Evolutionary conservation across 1,284 basidiomycete genomes (phyloP).

Genomic region (Cryptococcus deneoformans): DNA sequence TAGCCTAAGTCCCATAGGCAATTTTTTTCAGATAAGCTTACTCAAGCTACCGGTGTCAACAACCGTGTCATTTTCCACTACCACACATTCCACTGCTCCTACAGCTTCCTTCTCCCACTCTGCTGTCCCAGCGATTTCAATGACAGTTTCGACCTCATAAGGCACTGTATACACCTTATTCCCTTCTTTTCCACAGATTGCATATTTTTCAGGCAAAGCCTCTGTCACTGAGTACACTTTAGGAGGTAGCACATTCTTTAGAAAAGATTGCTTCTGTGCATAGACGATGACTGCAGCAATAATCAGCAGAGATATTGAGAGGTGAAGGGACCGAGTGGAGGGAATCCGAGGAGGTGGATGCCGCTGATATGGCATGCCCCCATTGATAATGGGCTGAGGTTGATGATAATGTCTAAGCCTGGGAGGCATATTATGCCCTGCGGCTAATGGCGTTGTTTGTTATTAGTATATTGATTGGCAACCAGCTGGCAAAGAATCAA

Average conservation of each 20-base stretch:
- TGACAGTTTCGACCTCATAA: slow-evolving; percentile 57
- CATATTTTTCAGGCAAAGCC: slow-evolving; percentile 15
- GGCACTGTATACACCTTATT: slow-evolving; percentile 36
- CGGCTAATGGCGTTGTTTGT: too few species aligned
- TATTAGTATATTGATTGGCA: too few species aligned
- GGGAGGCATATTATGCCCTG: background rate
- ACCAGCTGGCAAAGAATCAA: too few species aligned
- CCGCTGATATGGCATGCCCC: slow-evolving; percentile 9
- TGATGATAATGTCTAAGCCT: background rate
- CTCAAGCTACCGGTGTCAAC: slow-evolving; percentile 59
- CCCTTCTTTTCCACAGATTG: slow-evolving; percentile 18
- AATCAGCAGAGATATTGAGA: slow-evolving; percentile 33
- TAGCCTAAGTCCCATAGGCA: background rate
- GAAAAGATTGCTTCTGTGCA: slow-evolving; percentile 15
- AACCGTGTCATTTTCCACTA: slow-evolving; percentile 60
- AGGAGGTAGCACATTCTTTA: background rate
- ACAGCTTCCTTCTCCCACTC: slow-evolving; percentile 63
- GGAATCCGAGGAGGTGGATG: slow-evolving; percentile 10
- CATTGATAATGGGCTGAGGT: background rate
- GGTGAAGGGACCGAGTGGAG: slow-evolving; percentile 30
- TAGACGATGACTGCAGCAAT: slow-evolving; percentile 34
- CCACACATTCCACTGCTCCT: slow-evolving; percentile 61
- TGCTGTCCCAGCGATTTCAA: slow-evolving; percentile 59
- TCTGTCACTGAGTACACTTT: background rate
- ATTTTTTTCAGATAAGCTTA: slow-evolving; percentile 27